Evolutionary conservation across 1,139 yeast species (phyloP), one percentile per base, ranked within the genome.

Genomic region (Saccharomyces hybrid): DNA sequence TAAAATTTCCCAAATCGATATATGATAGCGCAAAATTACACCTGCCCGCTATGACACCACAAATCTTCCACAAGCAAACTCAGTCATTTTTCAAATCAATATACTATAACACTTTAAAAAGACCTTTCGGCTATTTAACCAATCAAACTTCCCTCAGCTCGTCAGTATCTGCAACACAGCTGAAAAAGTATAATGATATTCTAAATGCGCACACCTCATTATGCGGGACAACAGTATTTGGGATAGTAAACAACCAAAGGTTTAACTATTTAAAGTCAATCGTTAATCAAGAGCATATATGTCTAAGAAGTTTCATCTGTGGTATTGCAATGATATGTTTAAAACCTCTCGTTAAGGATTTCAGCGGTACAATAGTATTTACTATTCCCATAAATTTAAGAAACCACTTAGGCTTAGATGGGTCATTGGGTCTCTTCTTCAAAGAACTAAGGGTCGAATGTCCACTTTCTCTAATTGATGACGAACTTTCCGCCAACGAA

Each of bases 181-280:
- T 52, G 27, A 51, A 51, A 28, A 54, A 52, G 25, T 56, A 53
- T 32, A 50, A 55, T 26, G 58, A 54, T 32, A 54, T 54, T 8
- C 25, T 56, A 28, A 46, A 53, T 25, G 51, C 59, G 3, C 54
- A 55, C 28, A 54, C 57, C 27, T 49, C 56, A 3, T 50, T 63
- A 7, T 64, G 65, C 52, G 69, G 69, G 13, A 62, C 59, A 11
- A 60, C 68, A 1, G 62, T 67, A 5, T 64, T 63, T 53, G 70
- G 70, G 5, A 59, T 56, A 14, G 56, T 67, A 2, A 50, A 62
- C 1, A 47, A 56, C 16, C 54, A 54, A 25, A 58, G 67, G 48
- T 61, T 60, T 32, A 44, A 54, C 3, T 59, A 57, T 32, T 50
- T 67, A 41, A 55, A 59, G 34, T 49, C 55, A 1, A 32, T 62